Evolutionary conservation across 495 filamentous ascomycete species (phyloP).

Genomic region (Xylaria castorea): DNA sequence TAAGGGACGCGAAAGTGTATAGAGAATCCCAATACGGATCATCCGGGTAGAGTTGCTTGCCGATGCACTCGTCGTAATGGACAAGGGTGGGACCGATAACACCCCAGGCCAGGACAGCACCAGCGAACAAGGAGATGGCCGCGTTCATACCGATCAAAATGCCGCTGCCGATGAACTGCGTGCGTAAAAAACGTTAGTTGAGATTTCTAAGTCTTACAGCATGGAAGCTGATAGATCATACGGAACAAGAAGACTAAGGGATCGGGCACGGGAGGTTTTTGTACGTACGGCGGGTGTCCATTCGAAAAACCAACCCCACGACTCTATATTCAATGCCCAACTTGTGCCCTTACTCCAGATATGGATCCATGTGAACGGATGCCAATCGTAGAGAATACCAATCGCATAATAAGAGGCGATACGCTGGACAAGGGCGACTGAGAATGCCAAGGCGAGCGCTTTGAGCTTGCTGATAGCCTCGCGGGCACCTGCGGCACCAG

Average conservation of each 20-base stretch:
- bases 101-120: slow-evolving; percentile 67
- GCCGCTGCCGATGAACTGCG: slow-evolving; percentile 65
- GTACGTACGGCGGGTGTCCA: slow-evolving; percentile 60
- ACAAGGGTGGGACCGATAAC: slow-evolving; percentile 69
- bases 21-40: slow-evolving; percentile 60
- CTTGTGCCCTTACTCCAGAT: slow-evolving; percentile 66
- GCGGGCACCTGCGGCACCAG: slow-evolving; percentile 55
- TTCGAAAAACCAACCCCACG: slow-evolving; percentile 70
- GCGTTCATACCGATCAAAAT: slow-evolving; percentile 72
- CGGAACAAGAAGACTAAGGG: too few relatives aligned
- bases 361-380: slow-evolving; percentile 68
- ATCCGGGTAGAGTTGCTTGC: slow-evolving; percentile 46
- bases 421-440: slow-evolving; percentile 56
- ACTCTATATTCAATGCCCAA: slow-evolving; percentile 64
- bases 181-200: too few relatives aligned
- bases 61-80: slow-evolving; percentile 59
- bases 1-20: slow-evolving; percentile 59
- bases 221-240: too few relatives aligned
- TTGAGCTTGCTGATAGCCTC: slow-evolving; percentile 67
- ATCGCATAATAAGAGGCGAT: slow-evolving; percentile 66
- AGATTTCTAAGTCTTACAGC: too few relatives aligned
- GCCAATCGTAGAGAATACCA: slow-evolving; percentile 73
- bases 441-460: slow-evolving; percentile 60
- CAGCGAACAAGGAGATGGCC: slow-evolving; percentile 67
- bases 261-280: too few relatives aligned